These are phyloP conservation scores for Oryza meyeriana DNA, from an alignment of 176 grass and related monocot genomes.

Conservation along the genomic window DNA sequence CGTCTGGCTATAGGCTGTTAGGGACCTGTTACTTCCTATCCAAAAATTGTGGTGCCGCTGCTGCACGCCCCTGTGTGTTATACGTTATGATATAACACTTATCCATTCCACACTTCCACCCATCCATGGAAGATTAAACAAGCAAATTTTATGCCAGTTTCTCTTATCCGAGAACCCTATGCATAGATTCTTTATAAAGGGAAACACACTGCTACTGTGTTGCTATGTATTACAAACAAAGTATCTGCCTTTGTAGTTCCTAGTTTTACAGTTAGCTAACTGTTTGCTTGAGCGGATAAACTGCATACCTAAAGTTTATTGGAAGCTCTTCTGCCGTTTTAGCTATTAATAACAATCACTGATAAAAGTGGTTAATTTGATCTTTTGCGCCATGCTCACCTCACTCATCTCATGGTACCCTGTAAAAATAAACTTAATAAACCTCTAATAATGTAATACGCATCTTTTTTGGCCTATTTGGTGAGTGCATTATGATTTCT, in stretches of 20 bases:
- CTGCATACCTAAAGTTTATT: conserved; percentile 2
- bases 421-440: not conserved
- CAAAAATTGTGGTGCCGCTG: too few species aligned
- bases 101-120: conserved; percentile 5
- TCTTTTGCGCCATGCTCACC: conserved; percentile 13
- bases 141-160: conserved; percentile 13
- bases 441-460: not conserved
- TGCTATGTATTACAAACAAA: conserved; percentile 20
- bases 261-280: conserved; percentile 20
- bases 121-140: conserved; percentile 27
- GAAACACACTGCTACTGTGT: not conserved
- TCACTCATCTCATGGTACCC: not conserved
- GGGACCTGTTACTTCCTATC: too few species aligned
- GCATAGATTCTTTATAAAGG: conserved; percentile 23
- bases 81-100: not conserved
- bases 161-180: conserved; percentile 19
- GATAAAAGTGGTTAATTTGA: not conserved
- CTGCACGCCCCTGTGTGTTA: not conserved
- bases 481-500: conserved; percentile 10
- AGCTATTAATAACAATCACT: conserved; percentile 15
- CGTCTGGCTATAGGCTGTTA: too few species aligned
- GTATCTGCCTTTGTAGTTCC: conserved; percentile 23
- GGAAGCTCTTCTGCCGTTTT: too few species aligned
- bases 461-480: not conserved
- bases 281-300: conserved; percentile 30